Base-by-base conservation (phyloP, 1,139 yeast genomes). In the Protomyces gravidus region DNA sequence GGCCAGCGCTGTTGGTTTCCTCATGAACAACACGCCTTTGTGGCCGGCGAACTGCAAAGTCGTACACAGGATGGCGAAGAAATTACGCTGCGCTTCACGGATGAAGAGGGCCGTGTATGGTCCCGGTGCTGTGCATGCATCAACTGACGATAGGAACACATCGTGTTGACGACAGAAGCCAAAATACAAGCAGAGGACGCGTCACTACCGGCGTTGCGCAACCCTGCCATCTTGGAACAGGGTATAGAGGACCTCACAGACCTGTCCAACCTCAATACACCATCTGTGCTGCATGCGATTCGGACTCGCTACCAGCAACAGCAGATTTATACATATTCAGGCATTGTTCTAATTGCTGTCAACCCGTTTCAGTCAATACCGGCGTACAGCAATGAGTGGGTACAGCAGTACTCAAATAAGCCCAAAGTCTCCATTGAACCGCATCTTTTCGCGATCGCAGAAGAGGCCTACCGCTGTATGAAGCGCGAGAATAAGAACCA, bases 391-490 rank as follows among this genome's bases (percentile, higher is more conserved):
- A 86, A 87, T 53, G 96, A 90, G 67, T 87, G 89, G 70, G 88
- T 92, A 63, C 96, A 89, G 72, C 92, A 95, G 15, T 92, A 92
- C 71, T 88, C 96, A 9, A 96, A 96, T 36, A 86, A 85, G 69
- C 81, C 88, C 68, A 80, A 97, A 70, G 97, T 96, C 40, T 97
- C 90, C 69, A 80, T 89, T 65, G 97, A 90, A 68, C 98, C 98
- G 2, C 98, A 92, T 77, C 78, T 92, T 70, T 92, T 92, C 71
- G 97, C 97, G 57, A 92, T 92, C 69, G 98, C 98, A 21, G 97
- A 92, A 72, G 97, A 92, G 68, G 97, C 98, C n/a, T 90, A 89
- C 71, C 67, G 95, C 69, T 86, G 95, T 71, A 90, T 92, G 98
- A 84, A 86, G 68, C 80, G 85, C 58, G 94, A 89, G 68, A 78